A percentile compares a stretch with the other conserved stretches of the same genome.
These are phyloP conservation scores for Platismatia glauca DNA, from an alignment of 495 filamentous ascomycete species.

Conservation along the genomic window DNA sequence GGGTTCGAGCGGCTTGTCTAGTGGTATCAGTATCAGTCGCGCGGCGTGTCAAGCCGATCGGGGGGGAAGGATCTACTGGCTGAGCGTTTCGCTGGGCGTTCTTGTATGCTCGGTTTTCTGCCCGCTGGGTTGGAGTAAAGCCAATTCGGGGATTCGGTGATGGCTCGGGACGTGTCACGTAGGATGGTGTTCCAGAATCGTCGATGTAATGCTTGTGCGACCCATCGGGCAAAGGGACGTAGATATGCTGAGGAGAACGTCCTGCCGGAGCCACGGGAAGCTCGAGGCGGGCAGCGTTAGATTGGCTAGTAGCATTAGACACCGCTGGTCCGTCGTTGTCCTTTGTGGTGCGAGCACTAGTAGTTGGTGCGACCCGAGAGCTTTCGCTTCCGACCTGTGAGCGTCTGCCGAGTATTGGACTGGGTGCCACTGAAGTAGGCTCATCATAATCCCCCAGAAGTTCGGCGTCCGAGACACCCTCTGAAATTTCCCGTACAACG, in stretches of 20 bases:
- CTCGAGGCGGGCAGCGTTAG: neutral
- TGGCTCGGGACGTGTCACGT: neutral
- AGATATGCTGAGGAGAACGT: neutral
- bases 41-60: neutral
- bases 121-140: neutral
- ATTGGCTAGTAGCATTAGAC: neutral
- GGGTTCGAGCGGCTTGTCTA: neutral
- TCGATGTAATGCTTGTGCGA: neutral
- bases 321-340: neutral
- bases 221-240: neutral
- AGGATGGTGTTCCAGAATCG: neutral
- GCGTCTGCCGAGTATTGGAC: no score
- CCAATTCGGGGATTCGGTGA: neutral
- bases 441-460: neutral
- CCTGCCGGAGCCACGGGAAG: neutral
- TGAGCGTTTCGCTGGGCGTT: neutral
- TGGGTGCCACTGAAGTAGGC: no score
- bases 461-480: neutral
- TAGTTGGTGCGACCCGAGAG: neutral
- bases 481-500: neutral
- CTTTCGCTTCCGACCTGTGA: neutral
- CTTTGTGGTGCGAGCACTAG: neutral
- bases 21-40: neutral
- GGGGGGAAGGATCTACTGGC: neutral
- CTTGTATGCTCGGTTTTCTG: neutral